Evolutionary conservation across 495 filamentous ascomycete species (phyloP).

Genomic region (Annulohypoxylon nitens): DNA sequence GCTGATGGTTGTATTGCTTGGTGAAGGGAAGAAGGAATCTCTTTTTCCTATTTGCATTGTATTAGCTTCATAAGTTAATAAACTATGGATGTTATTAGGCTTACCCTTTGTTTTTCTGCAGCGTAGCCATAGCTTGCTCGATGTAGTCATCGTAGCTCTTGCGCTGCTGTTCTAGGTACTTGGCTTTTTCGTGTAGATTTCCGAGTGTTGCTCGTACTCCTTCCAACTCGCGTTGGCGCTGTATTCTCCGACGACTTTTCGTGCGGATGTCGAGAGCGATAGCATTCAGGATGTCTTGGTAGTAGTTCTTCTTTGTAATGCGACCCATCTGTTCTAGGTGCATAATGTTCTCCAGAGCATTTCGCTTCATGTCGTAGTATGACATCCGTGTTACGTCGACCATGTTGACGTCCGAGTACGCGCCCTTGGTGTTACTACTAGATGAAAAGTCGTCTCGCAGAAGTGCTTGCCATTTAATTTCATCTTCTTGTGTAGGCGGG

Average conservation of each 20-base stretch:
- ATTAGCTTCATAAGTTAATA: conserved; percentile 21
- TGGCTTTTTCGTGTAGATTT: conserved; percentile 90
- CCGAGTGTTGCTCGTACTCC: conserved; percentile 85
- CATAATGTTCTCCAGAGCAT: conserved; percentile 93
- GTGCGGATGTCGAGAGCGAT: conserved; percentile 97
- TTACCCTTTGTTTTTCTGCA: conserved; percentile 94
- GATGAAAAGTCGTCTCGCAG: conserved; percentile 85
- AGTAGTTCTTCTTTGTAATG: conserved; percentile 90
- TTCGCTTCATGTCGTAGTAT: conserved; percentile 93
- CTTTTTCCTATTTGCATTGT: conserved; percentile 71
- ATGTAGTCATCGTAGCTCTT: conserved; percentile 99
- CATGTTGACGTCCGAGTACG: conserved; percentile 92
- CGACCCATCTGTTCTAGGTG: conserved; percentile 84
- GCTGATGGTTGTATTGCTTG: conserved; percentile 98
- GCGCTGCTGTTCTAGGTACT: conserved; percentile 91
- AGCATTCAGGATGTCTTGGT: conserved; percentile 96
- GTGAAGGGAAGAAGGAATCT: conserved; percentile 96
- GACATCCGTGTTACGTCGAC: conserved; percentile 90
- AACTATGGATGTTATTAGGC: conserved; percentile 11
- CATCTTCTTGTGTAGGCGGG: conserved; percentile 86
- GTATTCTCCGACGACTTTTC: conserved; percentile 91
- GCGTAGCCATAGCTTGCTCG: conserved; percentile 97
- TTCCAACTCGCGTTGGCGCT: conserved; percentile 90
- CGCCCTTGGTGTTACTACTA: conserved; percentile 76
- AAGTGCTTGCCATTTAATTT: conserved; percentile 85